phyloP scores from a whole-genome alignment of 441 rosid species.

The Erodium chrysanthum region DNA sequence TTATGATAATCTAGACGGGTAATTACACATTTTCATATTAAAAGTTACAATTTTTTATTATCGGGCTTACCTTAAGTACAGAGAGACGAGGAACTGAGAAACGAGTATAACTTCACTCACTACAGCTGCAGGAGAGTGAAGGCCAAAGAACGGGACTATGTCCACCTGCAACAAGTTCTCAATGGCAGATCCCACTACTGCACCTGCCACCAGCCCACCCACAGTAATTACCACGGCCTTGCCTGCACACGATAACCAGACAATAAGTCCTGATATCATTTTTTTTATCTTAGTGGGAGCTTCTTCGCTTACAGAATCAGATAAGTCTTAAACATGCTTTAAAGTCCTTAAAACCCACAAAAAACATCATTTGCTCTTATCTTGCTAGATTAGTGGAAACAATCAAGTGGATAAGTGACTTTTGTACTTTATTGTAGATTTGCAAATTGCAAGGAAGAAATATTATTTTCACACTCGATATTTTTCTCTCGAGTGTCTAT shows the following conservation, averaged over 20 bases:
- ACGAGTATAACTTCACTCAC: slow-evolving; percentile 77
- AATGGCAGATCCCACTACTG: slow-evolving; percentile 74
- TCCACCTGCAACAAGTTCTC: slow-evolving; percentile 94
- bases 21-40: slow-evolving; percentile 25
- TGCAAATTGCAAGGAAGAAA: too few species aligned
- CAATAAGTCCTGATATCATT: background rate
- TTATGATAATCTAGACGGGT: slow-evolving; percentile 28
- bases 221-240: slow-evolving; percentile 66
- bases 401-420: too few species aligned
- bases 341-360: too few species aligned
- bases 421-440: too few species aligned
- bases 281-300: background rate
- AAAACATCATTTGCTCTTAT: too few species aligned
- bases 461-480: background rate
- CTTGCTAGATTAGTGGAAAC: too few species aligned
- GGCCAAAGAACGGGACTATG: slow-evolving; percentile 71
- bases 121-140: slow-evolving; percentile 76
- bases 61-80: slow-evolving; percentile 52
- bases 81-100: slow-evolving; percentile 74
- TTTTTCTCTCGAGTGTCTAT: too few species aligned
- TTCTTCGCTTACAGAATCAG: background rate
- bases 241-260: slow-evolving; percentile 36
- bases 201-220: slow-evolving; percentile 88
- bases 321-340: background rate
- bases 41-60: slow-evolving; percentile 17